phyloP scores from a whole-genome alignment of 2,329 filamentous ascomycete species.

The Hirsutella thompsonii region DNA sequence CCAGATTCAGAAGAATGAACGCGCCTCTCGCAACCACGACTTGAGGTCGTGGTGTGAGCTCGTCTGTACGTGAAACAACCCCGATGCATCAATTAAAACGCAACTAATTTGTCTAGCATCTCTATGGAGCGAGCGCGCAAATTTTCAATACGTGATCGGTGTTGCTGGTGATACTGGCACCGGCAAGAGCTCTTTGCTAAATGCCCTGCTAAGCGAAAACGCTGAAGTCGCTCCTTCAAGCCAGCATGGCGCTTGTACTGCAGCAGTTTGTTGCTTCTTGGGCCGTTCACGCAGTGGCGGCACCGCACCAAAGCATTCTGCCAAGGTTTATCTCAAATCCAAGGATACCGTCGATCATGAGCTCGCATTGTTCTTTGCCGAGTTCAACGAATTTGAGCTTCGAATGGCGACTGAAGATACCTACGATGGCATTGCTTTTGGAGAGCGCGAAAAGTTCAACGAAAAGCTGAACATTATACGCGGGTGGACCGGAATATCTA shows the following conservation, averaged over 20 bases:
- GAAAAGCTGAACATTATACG: slow-evolving; percentile 2
- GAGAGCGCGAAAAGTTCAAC: neutral
- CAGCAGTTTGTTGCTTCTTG: slow-evolving; percentile 6
- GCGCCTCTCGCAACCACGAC: too few species aligned
- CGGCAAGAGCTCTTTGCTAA: neutral
- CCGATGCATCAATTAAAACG: too few species aligned
- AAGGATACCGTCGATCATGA: slow-evolving; percentile 5
- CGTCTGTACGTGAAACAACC: too few species aligned
- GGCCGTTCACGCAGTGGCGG: neutral
- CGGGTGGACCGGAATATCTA: slow-evolving; percentile 5
- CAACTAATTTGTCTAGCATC: neutral
- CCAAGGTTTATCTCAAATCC: slow-evolving; percentile 6
- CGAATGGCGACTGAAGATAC: neutral
- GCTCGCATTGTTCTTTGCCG: slow-evolving; percentile 3
- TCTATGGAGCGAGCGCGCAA: neutral
- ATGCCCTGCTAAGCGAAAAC: slow-evolving; percentile 1
- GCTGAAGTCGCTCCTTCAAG: slow-evolving; percentile 5
- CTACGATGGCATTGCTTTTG: neutral
- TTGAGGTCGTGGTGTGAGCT: too few species aligned
- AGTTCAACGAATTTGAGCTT: slow-evolving; percentile 2
- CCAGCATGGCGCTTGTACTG: slow-evolving; percentile 8
- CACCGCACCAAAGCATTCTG: neutral
- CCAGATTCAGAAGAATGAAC: too few species aligned
- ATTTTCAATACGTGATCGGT: neutral
- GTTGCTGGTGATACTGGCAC: neutral